A percentile compares a stretch with the other conserved stretches of the same genome.
Evolutionary conservation across 192 early-diverging fungal genomes (phyloP).

Genomic region (Coemansia sp.): DNA sequence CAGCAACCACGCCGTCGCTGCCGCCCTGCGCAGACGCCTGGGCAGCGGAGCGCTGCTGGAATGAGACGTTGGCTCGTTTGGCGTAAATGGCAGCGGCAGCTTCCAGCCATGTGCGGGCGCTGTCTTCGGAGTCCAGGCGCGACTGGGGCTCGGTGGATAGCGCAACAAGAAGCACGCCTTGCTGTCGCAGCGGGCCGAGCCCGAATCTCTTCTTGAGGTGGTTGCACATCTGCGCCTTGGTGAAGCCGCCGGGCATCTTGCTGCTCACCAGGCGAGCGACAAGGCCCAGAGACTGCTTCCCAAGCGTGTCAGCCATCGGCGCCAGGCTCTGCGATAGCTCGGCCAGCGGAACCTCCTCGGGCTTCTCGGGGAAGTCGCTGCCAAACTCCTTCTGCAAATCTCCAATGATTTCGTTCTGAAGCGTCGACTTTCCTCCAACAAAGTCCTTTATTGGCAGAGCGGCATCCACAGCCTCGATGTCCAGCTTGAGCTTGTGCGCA

Average conservation of each 20-base stretch:
- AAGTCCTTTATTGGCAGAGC: conserved; percentile 76
- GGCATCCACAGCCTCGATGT: conserved; percentile 66
- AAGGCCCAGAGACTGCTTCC: conserved; percentile 76
- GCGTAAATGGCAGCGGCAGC: conserved; percentile 70
- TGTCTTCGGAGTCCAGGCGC: conserved; percentile 71
- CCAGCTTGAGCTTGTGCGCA: conserved; percentile 90
- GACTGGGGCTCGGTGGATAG: conserved; percentile 79
- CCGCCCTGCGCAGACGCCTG: neutral
- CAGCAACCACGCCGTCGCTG: conserved; percentile 56
- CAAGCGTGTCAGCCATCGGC: conserved; percentile 64
- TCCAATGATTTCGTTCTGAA: conserved; percentile 96
- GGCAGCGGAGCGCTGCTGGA: conserved; percentile 8
- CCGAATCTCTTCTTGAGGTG: conserved; percentile 73
- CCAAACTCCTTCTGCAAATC: conserved; percentile 93
- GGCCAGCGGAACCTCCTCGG: conserved; percentile 83
- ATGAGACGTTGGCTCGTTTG: conserved; percentile 65
- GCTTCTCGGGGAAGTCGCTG: conserved; percentile 79
- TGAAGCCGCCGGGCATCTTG: conserved; percentile 94
- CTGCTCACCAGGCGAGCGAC: conserved; percentile 76
- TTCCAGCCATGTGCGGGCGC: conserved; percentile 81
- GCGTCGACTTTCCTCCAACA: conserved; percentile 92
- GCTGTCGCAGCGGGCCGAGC: conserved; percentile 71
- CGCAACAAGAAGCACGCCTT: conserved; percentile 74
- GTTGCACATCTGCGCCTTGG: conserved; percentile 72
- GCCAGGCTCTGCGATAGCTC: conserved; percentile 75